Percentiles rank a stretch among this genome's conserved stretches.
Evolutionary conservation across 2,329 filamentous ascomycete genomes (phyloP).

Genomic region (Zasmidium angulare): DNA sequence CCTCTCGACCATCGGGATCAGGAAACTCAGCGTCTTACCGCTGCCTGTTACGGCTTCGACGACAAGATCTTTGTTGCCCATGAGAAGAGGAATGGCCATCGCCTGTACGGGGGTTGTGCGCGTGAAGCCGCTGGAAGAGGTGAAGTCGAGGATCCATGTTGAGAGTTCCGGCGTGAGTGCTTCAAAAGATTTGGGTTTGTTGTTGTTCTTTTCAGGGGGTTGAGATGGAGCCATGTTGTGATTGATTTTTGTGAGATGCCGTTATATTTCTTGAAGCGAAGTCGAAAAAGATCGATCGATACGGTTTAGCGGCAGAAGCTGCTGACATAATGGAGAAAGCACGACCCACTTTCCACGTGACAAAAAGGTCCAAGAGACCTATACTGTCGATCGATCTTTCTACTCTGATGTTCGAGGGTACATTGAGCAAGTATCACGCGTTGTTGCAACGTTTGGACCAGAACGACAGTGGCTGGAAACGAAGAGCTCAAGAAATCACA

Average conservation of each 20-base stretch:
- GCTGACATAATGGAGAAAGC: no score
- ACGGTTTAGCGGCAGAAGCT: background rate
- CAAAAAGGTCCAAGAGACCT: no score
- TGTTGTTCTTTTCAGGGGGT: conserved; percentile 19
- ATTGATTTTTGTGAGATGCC: background rate
- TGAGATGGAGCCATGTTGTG: conserved; percentile 10
- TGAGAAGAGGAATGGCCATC: conserved; percentile 82
- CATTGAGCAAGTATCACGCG: no score
- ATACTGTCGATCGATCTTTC: no score
- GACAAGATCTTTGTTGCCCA: conserved; percentile 87
- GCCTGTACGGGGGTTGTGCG: conserved; percentile 95
- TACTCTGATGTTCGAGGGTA: no score
- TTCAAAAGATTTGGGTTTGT: conserved; percentile 61
- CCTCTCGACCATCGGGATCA: conserved; percentile 80
- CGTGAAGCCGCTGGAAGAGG: conserved; percentile 78
- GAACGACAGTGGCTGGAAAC: no score
- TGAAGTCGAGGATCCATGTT: conserved; percentile 83
- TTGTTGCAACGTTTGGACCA: no score
- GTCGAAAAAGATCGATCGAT: background rate
- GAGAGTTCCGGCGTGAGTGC: conserved; percentile 68
- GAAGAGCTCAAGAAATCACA: background rate
- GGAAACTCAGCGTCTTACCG: conserved; percentile 84
- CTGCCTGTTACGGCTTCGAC: conserved; percentile 90
- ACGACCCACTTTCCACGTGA: background rate
- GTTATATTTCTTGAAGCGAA: background rate